Base-by-base conservation (phyloP, 1,284 basidiomycete genomes). In the Cutaneotrichosporon mucoides region DNA sequence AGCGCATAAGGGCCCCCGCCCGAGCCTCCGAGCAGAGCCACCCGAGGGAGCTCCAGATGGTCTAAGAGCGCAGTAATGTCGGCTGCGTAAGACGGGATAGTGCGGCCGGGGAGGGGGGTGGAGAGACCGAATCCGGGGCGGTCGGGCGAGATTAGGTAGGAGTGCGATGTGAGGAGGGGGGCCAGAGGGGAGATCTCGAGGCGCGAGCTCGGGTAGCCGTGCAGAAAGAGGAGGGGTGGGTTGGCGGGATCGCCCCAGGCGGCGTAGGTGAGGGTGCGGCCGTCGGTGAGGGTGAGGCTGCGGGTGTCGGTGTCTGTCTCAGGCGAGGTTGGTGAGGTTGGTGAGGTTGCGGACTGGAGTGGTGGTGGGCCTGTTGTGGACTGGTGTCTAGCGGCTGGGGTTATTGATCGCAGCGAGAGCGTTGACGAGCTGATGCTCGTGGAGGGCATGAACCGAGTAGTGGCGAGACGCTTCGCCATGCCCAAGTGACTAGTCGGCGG, bases 1-100 rank as follows among this genome's bases (percentile, higher is more conserved):
- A 65, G 60, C 0, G 60, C 60, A 43, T 53, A 62, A 1, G 60
- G 60, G 1, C 60, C 63, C 3, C 63, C 63, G 11, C 60, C 60
- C 1, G 53, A 55, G 3, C 58, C 53, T 24, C 63, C 63, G 1
- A 62, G 44, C 5, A 65, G 34, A 0, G 43, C 38, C 12, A 49
- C 50, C 13, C 36, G 41, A 4, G n/a, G 38, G 1, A 56, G 9
- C 1, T 35, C 55, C 3, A 62, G 41, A 15, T 57, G 49, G 36
- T 57, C 58, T 9, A 55, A 34, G 3, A 65, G 55, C 1, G 52
- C 45, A 1, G 43, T 16, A 2, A 62, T 15, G 55, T 65, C 61
- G 1, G 34, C 15, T 0, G 57, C 44, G 43, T 53, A 59, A 16
- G 46, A 47, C 2, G 9, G 9, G 41, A 65, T 53, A 4, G 16